Evolutionary conservation across 192 early-diverging fungal genomes (phyloP).

Genomic region (Coemansia sp.): DNA sequence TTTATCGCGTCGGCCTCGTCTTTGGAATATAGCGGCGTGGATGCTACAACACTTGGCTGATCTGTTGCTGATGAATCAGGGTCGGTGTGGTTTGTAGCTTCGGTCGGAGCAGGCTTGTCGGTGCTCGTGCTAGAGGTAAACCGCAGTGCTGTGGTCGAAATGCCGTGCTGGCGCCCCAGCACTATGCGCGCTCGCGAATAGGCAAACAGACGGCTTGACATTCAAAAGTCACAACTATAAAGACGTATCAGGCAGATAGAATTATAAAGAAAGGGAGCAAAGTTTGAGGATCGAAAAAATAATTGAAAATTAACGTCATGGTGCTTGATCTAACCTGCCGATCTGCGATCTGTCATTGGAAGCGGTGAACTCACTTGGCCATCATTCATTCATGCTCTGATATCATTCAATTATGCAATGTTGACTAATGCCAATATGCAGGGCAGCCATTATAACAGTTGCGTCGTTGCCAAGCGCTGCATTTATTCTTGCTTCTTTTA

Average conservation of each 20-base stretch:
- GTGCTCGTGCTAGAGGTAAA: background rate
- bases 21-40: slow-evolving; percentile 36
- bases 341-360: background rate
- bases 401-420: background rate
- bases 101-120: background rate
- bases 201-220: background rate
- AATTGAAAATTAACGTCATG: background rate
- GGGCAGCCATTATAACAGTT: background rate
- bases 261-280: too few species aligned
- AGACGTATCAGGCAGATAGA: background rate
- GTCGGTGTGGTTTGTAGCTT: background rate
- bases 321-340: background rate
- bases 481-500: background rate
- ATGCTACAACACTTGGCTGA: slow-evolving; percentile 16
- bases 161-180: background rate
- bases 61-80: slow-evolving; percentile 4
- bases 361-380: background rate
- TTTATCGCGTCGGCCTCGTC: slow-evolving; percentile 24
- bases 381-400: background rate
- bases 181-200: background rate
- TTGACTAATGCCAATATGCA: background rate
- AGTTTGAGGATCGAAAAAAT: background rate
- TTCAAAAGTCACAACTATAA: background rate
- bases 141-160: background rate
- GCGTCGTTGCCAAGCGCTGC: background rate